Conservation (phyloP, 345 rosid genomes). For the Angophora floribunda region DNA sequence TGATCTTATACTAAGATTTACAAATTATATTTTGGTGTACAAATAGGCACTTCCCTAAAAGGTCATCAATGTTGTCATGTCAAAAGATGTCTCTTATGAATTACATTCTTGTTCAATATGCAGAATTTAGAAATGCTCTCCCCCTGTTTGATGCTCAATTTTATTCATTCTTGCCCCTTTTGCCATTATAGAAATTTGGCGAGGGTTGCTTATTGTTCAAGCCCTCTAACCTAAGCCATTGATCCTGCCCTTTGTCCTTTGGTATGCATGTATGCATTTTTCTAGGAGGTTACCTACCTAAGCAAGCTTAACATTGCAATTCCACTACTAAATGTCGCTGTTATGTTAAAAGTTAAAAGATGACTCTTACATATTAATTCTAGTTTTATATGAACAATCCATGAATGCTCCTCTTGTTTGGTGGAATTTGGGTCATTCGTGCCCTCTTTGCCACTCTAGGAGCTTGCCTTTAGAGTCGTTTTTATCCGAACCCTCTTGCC, state of each 20-base stretch:
- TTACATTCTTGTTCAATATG: too few species aligned
- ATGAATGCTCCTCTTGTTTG: too few species aligned
- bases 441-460: background rate
- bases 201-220: accelerated
- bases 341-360: too few species aligned
- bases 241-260: too few species aligned
- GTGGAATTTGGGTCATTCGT: background rate
- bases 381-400: too few species aligned
- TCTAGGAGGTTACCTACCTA: too few species aligned
- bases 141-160: background rate
- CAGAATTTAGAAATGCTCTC: background rate
- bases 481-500: background rate
- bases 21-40: background rate
- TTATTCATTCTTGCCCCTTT: background rate
- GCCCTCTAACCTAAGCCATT: background rate
- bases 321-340: background rate
- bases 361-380: too few species aligned
- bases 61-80: background rate
- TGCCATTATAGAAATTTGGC: too few species aligned
- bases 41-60: background rate
- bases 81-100: background rate
- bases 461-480: background rate
- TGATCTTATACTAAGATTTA: background rate
- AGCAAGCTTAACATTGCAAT: background rate
- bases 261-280: too few species aligned